Evolutionary conservation across 768 basidiomycete genomes (phyloP), one percentile per base, ranked within the genome.

Genomic region (Naganishia kalamii): DNA sequence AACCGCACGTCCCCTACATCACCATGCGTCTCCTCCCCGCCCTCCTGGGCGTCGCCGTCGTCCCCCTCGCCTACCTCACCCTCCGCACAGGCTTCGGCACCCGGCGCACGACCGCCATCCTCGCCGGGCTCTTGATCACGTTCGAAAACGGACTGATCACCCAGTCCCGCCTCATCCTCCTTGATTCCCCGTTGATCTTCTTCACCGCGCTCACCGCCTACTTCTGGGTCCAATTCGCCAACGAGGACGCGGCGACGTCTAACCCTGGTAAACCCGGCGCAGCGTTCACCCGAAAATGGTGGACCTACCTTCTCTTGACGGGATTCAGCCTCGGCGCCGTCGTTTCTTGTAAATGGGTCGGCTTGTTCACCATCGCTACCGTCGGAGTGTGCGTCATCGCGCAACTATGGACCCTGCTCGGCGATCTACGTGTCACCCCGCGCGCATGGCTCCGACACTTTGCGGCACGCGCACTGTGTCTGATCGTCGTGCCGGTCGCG

Each of bases 1-100:
- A 77, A 27, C 87, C 88, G 62, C 50, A 86, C 69, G 90, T 92
- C 19, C 96, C 96, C 4, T 99, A 97, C 73, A 86, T 97, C 65
- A 89, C 89, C 27, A 98, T 99, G 96, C 90, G 96, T 27, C 83
- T 92, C 80, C 82, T 99, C n/a, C 94, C 96, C 5, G 93, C 92
- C 15, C 76, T 84, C 23, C 84, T 99, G 68, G 96, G 96, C 62
- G 82, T 98, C 65, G 86, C 87, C 44, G 90, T 94, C 43, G 83
- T 97, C 48, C 94, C 94, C 1, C 78, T 96, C 62, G 83, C 92
- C 50, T 98, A 97, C 78, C 85, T 98, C 33, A 98, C 96, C 15
- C 84, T 99, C 43, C 92, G 94, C 68, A 86, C 86, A 17, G 61
- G 27, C 10, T 87, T 98, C 44, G 91, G 93, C 65, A 91, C 92